phyloP scores from a whole-genome alignment of 2,329 filamentous ascomycete genomes.

The Echinosphaeria canescens region DNA sequence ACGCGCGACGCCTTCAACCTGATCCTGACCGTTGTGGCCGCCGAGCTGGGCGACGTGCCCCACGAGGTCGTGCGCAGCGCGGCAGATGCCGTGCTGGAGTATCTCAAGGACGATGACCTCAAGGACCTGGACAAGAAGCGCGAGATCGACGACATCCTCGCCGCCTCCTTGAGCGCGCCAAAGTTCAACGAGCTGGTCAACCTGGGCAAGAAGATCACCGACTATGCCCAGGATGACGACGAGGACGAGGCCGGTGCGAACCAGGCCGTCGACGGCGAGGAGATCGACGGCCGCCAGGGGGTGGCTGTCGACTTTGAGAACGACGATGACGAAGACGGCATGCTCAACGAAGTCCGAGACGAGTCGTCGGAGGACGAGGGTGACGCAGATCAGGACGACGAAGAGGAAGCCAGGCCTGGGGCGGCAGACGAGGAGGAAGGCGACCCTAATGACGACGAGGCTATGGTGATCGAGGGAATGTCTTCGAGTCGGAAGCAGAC shows the following conservation, averaged over 20 bases:
- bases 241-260: slow-evolving; percentile 62
- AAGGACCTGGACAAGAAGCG: slow-evolving; percentile 99
- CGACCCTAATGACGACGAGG: slow-evolving; percentile 38
- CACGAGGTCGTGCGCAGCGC: slow-evolving; percentile 85
- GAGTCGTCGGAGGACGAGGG: slow-evolving; percentile 68
- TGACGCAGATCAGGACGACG: slow-evolving; percentile 39
- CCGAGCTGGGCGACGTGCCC: slow-evolving; percentile 76
- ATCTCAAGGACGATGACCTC: slow-evolving; percentile 81
- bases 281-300: slow-evolving; percentile 86
- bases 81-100: slow-evolving; percentile 78
- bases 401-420: slow-evolving; percentile 28
- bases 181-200: slow-evolving; percentile 96
- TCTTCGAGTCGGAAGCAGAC: slow-evolving; percentile 32
- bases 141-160: slow-evolving; percentile 83
- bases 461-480: slow-evolving; percentile 76
- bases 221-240: slow-evolving; percentile 92
- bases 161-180: slow-evolving; percentile 61
- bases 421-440: slow-evolving; percentile 25
- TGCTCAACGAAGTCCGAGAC: slow-evolving; percentile 74
- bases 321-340: slow-evolving; percentile 60
- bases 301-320: slow-evolving; percentile 94
- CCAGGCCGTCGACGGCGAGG: slow-evolving; percentile 41
- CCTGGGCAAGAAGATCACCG: slow-evolving; percentile 94
- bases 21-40: slow-evolving; percentile 77
- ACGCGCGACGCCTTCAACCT: slow-evolving; percentile 89